Evolutionary conservation across 2,329 filamentous ascomycete species (phyloP), one percentile per base, ranked within the genome.

Genomic region (Rachicladosporium sp.): DNA sequence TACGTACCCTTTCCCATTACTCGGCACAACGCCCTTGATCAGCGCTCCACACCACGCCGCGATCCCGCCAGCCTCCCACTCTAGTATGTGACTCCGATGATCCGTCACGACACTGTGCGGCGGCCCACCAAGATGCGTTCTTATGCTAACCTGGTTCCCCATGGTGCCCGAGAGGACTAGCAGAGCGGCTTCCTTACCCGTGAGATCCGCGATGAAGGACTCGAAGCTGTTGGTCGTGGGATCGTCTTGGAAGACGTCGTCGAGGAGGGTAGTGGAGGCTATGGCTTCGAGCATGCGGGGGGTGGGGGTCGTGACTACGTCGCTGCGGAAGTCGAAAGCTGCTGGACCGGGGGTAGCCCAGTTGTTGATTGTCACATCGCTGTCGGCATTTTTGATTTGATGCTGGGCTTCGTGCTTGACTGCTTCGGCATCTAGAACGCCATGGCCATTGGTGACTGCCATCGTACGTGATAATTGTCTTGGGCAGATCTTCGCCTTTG

Each of bases 131-230:
- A 95, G 70, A 43, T 91, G 81, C 1, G 82, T 73, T 31, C 88
- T 77, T 32, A 94, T 70, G 0, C 82, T 80, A 11, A 95, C 68
- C 59, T 94, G 87, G 63, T 95, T 95, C 31, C 86, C 87, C 87
- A 94, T 94, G 4, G 88, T 94, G 3, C 89, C 89, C 0, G 84
- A 91, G 43, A 93, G 70, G 40, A 94, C 84, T 39, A 94, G 78
- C 4, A 95, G 68, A 0, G 75, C 82, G 6, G 76, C 77, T 52
- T 87, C 80, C 51, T 93, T 87, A 49, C 76, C 76, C 1, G 84
- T 75, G 3, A 93, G 70, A 27, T 71, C 57, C 11, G 86, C 84
- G 33, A 93, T 71, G 57, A 82, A 79, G 34, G 70, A 63, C 59
- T 95, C 83, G 31, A 96, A 75, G 15, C 74, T 70, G 37, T 73